Evolutionary conservation across 306 rosid species (phyloP).

Genomic region (Glycine latifolia): DNA sequence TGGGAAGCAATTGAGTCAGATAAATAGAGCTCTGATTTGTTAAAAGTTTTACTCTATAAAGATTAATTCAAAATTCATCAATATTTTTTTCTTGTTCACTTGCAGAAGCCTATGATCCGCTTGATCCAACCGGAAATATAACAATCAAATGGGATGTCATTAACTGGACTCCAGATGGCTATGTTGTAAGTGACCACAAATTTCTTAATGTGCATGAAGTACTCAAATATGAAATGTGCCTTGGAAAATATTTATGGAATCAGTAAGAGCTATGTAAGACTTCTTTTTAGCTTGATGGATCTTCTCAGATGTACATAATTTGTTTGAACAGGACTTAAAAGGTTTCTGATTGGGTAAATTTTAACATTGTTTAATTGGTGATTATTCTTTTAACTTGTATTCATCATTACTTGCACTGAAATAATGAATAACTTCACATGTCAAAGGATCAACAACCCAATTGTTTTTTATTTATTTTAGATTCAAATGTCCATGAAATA

Average conservation of each 20-base stretch:
- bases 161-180: constrained; percentile 93
- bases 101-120: constrained; percentile 90
- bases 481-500: constrained; percentile 21
- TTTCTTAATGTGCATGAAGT: constrained; percentile 31
- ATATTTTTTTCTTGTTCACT: constrained; percentile 32
- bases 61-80: constrained; percentile 2
- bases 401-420: no score
- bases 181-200: constrained; percentile 73
- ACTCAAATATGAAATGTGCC: not conserved
- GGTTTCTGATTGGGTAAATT: constrained; percentile 9
- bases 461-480: not conserved
- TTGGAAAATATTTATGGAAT: not conserved
- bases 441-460: not conserved
- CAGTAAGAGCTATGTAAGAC: constrained; percentile 4
- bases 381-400: constrained; percentile 6
- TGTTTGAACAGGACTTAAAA: constrained; percentile 20
- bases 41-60: not conserved
- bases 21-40: not conserved
- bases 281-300: constrained; percentile 15
- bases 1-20: not conserved
- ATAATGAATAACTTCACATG: constrained; percentile 5
- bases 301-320: not conserved
- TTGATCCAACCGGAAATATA: constrained; percentile 90
- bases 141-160: constrained; percentile 95
- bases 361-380: constrained; percentile 7